These are phyloP conservation scores for Talaromyces borbonicus DNA, from an alignment of 495 filamentous ascomycete genomes.

Conservation along the genomic window DNA sequence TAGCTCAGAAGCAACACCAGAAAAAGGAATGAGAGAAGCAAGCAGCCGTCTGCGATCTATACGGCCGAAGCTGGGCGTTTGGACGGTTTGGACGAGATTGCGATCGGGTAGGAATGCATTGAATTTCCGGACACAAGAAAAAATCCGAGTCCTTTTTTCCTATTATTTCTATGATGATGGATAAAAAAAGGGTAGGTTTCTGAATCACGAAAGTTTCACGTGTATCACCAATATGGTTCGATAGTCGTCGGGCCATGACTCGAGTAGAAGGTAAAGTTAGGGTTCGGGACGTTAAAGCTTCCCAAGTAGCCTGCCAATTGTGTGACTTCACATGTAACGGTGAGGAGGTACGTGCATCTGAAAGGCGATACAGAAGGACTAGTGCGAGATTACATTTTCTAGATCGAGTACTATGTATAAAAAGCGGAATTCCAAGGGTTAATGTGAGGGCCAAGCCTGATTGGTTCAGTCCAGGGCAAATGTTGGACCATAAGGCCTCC, in stretches of 20 bases:
- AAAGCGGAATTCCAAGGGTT: too few relatives aligned
- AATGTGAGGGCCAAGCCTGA: too few relatives aligned
- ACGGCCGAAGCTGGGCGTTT: neutral
- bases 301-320: neutral
- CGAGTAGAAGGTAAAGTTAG: neutral
- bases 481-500: too few relatives aligned
- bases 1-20: too few relatives aligned
- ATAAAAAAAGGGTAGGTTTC: too few relatives aligned
- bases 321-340: neutral
- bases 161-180: neutral
- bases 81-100: too few relatives aligned
- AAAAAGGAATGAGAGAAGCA: neutral
- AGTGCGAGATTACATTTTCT: too few relatives aligned
- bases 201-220: neutral
- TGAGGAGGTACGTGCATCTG: neutral
- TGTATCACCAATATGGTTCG: neutral
- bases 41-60: neutral
- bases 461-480: too few relatives aligned
- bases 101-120: conserved; percentile 2
- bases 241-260: neutral
- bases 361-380: neutral
- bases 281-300: neutral
- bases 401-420: too few relatives aligned
- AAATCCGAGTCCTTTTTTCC: neutral
- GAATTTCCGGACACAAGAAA: neutral